Base-by-base conservation (phyloP, 768 basidiomycete genomes). In the Pleurotus salmoneostramineus region DNA sequence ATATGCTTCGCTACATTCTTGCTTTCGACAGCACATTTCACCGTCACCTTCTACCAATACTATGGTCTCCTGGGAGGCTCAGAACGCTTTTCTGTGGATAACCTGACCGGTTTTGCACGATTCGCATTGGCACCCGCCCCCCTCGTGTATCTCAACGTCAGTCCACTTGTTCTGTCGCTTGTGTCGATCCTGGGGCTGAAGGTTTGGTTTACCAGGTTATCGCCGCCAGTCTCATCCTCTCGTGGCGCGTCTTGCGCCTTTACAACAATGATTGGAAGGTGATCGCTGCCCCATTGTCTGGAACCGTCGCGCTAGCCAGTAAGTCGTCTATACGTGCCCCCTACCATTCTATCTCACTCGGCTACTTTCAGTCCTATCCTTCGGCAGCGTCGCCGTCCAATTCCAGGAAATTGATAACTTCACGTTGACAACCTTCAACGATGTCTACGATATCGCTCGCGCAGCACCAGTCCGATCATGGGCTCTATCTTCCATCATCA, bases 31-130 rank as follows among this genome's bases (percentile, higher is more conserved):
- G 40, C 40, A 5, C 52, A 55, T n/a, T 55, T 55, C 40, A 55
- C 14, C 17, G 43, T 43, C 37, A n/a, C 32, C 4, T 55, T 55
- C 52, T 55, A 55, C 40, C 52, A 55, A 55, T 55, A 55, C 21
- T 55, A 42, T 17, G 40, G 52, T 12, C 10, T 55, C 5, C 6
- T 55, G 14, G 52, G 52, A 0, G 52, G 52, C 8, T 42, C 52
- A 12, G 31, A 12, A n/a, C 52, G 52, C 3, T 55, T 42, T n/a
- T 51, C 50, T 7, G n/a, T 15, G n/a, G n/a, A 14, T 6, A 21
- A 55, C 10, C n/a, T 55, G n/a, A 17, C 12, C 3, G 40, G 11
- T 5, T 55, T 17, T 31, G 52, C 52, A 17, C 40, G 40, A n/a
- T 55, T 17, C 21, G 27, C 14, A 8, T 31, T 55, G n/a, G 52